phyloP scores from a whole-genome alignment of 1,284 basidiomycete species.

The Clitocybe nebularis region DNA sequence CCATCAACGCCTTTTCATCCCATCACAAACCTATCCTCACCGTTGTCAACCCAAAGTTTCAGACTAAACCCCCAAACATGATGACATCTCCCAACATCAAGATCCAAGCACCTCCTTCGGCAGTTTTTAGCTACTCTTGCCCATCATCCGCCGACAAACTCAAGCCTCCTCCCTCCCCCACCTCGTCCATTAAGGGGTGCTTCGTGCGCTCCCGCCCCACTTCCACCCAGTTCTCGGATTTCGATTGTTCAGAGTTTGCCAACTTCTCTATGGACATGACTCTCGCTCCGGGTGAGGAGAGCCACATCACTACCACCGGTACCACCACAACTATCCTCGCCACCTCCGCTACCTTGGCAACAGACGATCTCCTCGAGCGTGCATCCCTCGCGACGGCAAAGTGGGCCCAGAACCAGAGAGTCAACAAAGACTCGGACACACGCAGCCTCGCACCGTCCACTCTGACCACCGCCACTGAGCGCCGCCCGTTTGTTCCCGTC shows the following conservation, averaged over 20 bases:
- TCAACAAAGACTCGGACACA: conserved; percentile 6
- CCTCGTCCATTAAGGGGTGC: conserved; percentile 13
- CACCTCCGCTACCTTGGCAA: not conserved
- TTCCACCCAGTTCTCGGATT: conserved; percentile 8
- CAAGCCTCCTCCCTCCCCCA: conserved; percentile 12
- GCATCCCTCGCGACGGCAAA: conserved; percentile 4
- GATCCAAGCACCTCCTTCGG: conserved; percentile 4
- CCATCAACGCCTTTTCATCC: no score
- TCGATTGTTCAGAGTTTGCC: conserved; percentile 3
- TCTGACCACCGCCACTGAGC: conserved; percentile 3
- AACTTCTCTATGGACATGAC: conserved; percentile 3
- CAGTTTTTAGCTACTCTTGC: conserved; percentile 7
- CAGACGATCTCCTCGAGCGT: conserved; percentile 1
- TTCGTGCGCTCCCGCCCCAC: conserved; percentile 16
- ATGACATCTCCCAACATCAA: no score
- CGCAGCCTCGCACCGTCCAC: conserved; percentile 13
- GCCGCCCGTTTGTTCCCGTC: conserved; percentile 8
- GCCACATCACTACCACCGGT: not conserved
- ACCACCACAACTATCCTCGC: not conserved
- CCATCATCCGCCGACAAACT: conserved; percentile 1
- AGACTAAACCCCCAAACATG: no score
- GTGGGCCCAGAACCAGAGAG: conserved; percentile 5
- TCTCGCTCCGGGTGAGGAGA: not conserved
- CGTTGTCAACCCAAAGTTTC: no score
- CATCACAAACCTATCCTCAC: no score